These are phyloP conservation scores for Cryphonectria parasitica DNA, from an alignment of 2,329 filamentous ascomycete genomes.

Conservation along the genomic window DNA sequence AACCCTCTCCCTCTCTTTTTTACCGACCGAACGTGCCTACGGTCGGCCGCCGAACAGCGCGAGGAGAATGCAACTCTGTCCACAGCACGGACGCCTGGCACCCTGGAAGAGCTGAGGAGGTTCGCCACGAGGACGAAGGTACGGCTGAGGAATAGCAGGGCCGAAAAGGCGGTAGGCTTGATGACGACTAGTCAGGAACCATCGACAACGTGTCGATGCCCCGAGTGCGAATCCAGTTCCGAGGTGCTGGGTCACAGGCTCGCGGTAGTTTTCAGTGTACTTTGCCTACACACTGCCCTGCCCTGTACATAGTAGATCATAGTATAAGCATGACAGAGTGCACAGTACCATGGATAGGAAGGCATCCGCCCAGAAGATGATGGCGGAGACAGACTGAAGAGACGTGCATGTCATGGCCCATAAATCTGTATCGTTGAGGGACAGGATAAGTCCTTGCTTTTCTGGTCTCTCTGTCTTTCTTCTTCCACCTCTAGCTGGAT, in stretches of 20 bases:
- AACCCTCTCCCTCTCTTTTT: not conserved
- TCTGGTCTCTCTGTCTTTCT: not conserved
- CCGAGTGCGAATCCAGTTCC: conserved; percentile 14
- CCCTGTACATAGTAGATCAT: not conserved
- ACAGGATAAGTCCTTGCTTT: conserved; percentile 1
- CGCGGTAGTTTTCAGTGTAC: not conserved
- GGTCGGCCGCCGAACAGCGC: not conserved
- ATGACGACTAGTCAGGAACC: conserved; percentile 20
- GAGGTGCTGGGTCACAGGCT: conserved; percentile 14
- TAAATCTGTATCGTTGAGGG: conserved; percentile 3
- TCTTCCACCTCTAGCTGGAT: not conserved
- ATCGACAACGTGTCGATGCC: conserved; percentile 19
- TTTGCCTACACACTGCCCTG: not conserved
- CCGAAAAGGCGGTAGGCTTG: conserved; percentile 17
- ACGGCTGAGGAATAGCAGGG: not conserved
- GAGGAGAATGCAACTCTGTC: not conserved
- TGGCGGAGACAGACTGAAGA: conserved; percentile 4
- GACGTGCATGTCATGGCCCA: conserved; percentile 1
- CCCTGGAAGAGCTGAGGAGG: not conserved
- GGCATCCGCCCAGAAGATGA: not conserved
- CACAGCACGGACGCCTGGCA: not conserved
- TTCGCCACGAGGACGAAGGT: not conserved
- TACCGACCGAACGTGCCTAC: not conserved
- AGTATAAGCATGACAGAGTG: not conserved
- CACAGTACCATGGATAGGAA: not conserved